Evolutionary conservation across 2,329 filamentous ascomycete species (phyloP).

Genomic region (Talaromyces sp.): DNA sequence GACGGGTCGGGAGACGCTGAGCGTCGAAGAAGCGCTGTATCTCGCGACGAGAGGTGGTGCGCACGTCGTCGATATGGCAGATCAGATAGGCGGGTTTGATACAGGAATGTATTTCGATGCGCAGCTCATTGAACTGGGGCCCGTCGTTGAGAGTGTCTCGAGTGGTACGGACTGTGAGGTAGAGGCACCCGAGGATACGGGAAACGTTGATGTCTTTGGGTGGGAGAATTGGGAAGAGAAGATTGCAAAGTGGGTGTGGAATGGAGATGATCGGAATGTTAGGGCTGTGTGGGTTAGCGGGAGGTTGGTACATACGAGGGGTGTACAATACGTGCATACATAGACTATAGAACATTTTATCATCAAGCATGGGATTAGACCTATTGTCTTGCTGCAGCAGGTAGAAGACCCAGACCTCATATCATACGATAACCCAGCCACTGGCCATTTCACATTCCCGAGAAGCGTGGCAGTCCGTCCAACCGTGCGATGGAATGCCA

Average conservation of each 20-base stretch:
- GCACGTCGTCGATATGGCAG: constrained; percentile 68
- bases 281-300: constrained; percentile 85
- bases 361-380: background rate
- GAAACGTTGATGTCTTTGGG: constrained; percentile 82
- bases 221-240: constrained; percentile 84
- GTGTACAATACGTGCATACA: background rate
- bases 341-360: background rate
- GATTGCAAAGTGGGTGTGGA: constrained; percentile 91
- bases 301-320: constrained; percentile 63
- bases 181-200: constrained; percentile 36
- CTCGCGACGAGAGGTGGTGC: constrained; percentile 88
- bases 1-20: constrained; percentile 61
- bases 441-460: constrained; percentile 1
- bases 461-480: background rate
- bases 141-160: constrained; percentile 27
- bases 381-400: no score
- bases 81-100: constrained; percentile 74
- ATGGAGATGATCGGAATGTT: constrained; percentile 89
- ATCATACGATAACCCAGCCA: no score
- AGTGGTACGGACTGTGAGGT: constrained; percentile 19
- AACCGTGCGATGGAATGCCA: constrained; percentile 13
- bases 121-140: constrained; percentile 69
- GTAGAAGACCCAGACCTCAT: no score
- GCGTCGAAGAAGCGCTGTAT: constrained; percentile 81
- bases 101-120: constrained; percentile 88